Evolutionary conservation across 805 yeast genomes (phyloP), one percentile per base, ranked within the genome.

Genomic region (Millerozyma miso): DNA sequence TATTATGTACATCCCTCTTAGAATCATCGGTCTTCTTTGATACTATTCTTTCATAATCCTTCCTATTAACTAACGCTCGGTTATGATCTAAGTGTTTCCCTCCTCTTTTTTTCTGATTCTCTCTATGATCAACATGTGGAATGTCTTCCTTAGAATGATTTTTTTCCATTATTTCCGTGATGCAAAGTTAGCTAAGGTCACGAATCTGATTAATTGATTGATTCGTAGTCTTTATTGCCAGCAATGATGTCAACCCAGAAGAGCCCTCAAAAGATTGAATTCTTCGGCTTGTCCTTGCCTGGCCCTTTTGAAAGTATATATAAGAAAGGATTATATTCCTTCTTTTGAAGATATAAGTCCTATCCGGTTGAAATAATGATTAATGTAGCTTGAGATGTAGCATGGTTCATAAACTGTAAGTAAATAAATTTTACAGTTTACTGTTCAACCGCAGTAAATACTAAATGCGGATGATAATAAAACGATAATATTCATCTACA

Each of bases 1-100:
- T 43, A 31, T 42, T 44, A 31, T 39, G 41, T n/a, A 42, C 36
- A 26, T 41, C 41, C 34, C 44, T 43, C 15, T 44, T 40, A 17
- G 32, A 31, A 13, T 12, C 31, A n/a, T 16, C 29, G 18, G 14
- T 10, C 10, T 23, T 23, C 10, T 6, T 23, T 10, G 29, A 7
- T 23, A 10, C 6, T 23, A 6, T 23, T 23, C 10, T 23, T 23
- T 23, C 10, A 10, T 23, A 23, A 23, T 23, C 29, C 29, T 23
- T 23, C 6, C 10, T 23, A 7, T 23, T 23, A 7, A 7, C 10
- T 6, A 10, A 10, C 29, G 29, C 29, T 23, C 10, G 29, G 10
- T 23, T 23, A 23, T 23, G 6, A 6, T 23, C 29, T 23, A 10
- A 10, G 10, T 23, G 29, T 23, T 23, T 23, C 10, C 29, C 10